Conservation (phyloP, 2,329 filamentous ascomycete species). For the Cladosporium colombiae region DNA sequence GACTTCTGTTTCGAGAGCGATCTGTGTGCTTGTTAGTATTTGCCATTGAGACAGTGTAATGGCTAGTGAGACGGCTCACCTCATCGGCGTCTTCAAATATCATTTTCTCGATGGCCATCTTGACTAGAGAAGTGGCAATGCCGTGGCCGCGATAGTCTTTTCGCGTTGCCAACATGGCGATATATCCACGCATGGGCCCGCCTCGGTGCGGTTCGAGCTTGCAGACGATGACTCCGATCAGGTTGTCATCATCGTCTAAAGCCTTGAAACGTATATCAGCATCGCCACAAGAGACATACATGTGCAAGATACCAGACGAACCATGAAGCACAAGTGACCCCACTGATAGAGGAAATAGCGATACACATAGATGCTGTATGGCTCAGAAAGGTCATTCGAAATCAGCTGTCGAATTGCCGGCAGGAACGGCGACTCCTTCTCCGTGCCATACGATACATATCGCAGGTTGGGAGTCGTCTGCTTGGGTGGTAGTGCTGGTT, state of each 20-base stretch:
- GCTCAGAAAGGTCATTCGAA: slow-evolving; percentile 93
- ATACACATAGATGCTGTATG: slow-evolving; percentile 99
- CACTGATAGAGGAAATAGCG: slow-evolving; percentile 98
- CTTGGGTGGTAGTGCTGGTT: neutral
- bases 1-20: slow-evolving; percentile 94
- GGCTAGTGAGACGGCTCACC: slow-evolving; percentile 39
- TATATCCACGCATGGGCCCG: slow-evolving; percentile 88
- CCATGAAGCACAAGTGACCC: slow-evolving; percentile 96
- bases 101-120: slow-evolving; percentile 90
- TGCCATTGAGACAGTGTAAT: neutral
- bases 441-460: slow-evolving; percentile 61
- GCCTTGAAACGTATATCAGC: slow-evolving; percentile 43
- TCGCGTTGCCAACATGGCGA: slow-evolving; percentile 95
- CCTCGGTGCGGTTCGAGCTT: slow-evolving; percentile 90
- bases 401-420: slow-evolving; percentile 89
- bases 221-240: slow-evolving; percentile 90
- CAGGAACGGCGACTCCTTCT: slow-evolving; percentile 67
- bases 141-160: slow-evolving; percentile 78
- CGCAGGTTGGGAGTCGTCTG: slow-evolving; percentile 39
- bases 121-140: slow-evolving; percentile 84
- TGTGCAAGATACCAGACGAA: slow-evolving; percentile 42
- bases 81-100: slow-evolving; percentile 80
- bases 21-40: slow-evolving; percentile 40
- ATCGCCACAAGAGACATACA: neutral
- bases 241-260: slow-evolving; percentile 57